Evolutionary conservation across 371 early-diverging fungal species (phyloP).

Genomic region (Mortierella sp.): DNA sequence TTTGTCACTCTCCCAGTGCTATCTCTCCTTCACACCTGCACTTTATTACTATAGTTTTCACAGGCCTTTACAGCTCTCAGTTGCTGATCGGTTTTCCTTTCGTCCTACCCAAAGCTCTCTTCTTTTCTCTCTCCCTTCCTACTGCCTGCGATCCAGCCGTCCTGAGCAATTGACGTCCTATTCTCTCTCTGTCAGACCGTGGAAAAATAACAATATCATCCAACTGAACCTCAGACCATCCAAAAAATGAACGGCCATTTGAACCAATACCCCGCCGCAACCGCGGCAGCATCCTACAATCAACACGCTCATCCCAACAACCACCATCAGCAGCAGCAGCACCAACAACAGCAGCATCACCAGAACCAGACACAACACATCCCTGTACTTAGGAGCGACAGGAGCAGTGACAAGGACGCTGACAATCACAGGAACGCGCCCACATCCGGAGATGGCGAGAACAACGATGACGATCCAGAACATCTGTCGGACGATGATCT

Average conservation of each 20-base stretch:
- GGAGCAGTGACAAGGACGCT: background rate
- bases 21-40: background rate
- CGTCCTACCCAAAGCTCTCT: background rate
- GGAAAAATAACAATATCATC: background rate
- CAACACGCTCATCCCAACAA: background rate
- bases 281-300: background rate
- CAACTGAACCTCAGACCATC: background rate
- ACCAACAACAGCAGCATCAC: background rate
- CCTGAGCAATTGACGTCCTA: background rate
- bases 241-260: slow-evolving; percentile 5
- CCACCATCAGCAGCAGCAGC: background rate
- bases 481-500: slow-evolving; percentile 63
- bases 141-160: background rate
- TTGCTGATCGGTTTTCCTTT: background rate
- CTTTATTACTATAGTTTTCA: background rate
- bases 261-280: slow-evolving; percentile 1
- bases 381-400: background rate
- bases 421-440: slow-evolving; percentile 23
- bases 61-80: background rate
- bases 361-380: background rate
- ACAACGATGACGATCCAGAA: slow-evolving; percentile 39
- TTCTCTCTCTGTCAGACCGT: background rate
- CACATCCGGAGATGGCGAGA: background rate
- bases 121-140: background rate
- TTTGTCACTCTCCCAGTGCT: too few species aligned